Conservation (phyloP, 495 filamentous ascomycete genomes). For the Tricharina praecox region DNA sequence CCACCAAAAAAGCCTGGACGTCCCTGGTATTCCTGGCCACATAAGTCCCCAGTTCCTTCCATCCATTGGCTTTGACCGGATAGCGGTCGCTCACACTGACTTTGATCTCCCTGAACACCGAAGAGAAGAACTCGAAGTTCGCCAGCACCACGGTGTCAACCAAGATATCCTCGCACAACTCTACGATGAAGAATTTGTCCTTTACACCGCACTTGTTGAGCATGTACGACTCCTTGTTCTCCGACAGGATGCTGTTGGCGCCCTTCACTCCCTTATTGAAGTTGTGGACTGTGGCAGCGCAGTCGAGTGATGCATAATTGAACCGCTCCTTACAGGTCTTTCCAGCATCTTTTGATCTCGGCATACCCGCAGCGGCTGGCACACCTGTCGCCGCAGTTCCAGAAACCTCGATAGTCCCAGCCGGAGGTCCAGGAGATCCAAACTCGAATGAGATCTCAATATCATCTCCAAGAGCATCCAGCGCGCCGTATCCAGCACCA, state of each 20-base stretch:
- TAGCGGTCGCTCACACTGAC: conserved; percentile 86
- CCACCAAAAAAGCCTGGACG: conserved; percentile 81
- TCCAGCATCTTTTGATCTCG: conserved; percentile 78
- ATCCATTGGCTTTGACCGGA: conserved; percentile 78
- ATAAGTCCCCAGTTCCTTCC: conserved; percentile 75
- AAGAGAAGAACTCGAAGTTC: conserved; percentile 95
- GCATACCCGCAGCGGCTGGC: conserved; percentile 30
- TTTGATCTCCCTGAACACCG: conserved; percentile 78
- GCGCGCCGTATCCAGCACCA: conserved; percentile 30
- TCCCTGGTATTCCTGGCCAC: conserved; percentile 82
- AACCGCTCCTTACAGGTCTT: conserved; percentile 90
- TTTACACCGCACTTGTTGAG: conserved; percentile 70
- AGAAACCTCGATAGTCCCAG: conserved; percentile 31
- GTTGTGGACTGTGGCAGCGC: conserved; percentile 84
- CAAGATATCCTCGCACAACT: conserved; percentile 78
- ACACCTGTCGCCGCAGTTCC: conserved; percentile 20
- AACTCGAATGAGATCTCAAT: conserved; percentile 55
- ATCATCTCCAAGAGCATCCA: conserved; percentile 72
- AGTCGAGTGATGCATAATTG: conserved; percentile 94
- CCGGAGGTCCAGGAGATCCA: conserved; percentile 18
- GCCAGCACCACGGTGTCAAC: conserved; percentile 91
- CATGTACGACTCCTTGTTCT: conserved; percentile 99
- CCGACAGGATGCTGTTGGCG: conserved; percentile 68
- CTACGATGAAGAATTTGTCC: conserved; percentile 88
- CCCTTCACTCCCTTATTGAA: conserved; percentile 70